Percentiles rank a stretch among this genome's conserved stretches.
These are phyloP conservation scores for Mortierella sp. DNA, from an alignment of 371 early-diverging fungal genomes.

Conservation along the genomic window DNA sequence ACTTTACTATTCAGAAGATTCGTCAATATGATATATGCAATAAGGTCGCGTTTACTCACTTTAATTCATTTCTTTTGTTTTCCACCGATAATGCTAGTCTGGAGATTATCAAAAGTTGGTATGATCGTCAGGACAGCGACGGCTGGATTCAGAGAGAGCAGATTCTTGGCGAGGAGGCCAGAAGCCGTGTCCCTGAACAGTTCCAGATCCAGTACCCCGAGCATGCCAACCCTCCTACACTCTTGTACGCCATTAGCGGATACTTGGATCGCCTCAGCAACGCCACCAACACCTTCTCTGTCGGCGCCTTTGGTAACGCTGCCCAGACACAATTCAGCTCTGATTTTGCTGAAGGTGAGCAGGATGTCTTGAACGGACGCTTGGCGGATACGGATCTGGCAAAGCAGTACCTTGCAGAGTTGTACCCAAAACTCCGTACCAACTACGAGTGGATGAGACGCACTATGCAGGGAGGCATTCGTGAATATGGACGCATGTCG, in stretches of 20 bases:
- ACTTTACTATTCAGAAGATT: neutral
- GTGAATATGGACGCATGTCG: slow-evolving; percentile 69
- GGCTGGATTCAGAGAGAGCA: slow-evolving; percentile 98
- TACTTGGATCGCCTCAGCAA: slow-evolving; percentile 66
- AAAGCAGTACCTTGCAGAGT: slow-evolving; percentile 65
- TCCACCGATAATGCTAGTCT: slow-evolving; percentile 58
- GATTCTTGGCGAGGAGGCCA: slow-evolving; percentile 94
- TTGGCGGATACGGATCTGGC: slow-evolving; percentile 66
- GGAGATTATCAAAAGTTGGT: slow-evolving; percentile 89
- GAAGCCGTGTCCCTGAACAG: slow-evolving; percentile 89
- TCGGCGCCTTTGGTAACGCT: slow-evolving; percentile 16
- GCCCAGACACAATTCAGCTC: slow-evolving; percentile 13
- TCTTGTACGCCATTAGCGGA: slow-evolving; percentile 78
- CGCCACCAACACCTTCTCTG: slow-evolving; percentile 14
- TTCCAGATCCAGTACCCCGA: slow-evolving; percentile 95
- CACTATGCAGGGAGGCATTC: slow-evolving; percentile 83
- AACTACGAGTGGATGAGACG: slow-evolving; percentile 88
- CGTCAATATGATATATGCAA: neutral
- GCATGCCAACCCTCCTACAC: slow-evolving; percentile 95
- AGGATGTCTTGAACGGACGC: slow-evolving; percentile 62
- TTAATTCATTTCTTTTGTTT: neutral
- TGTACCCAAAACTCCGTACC: slow-evolving; percentile 78
- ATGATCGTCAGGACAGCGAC: slow-evolving; percentile 80
- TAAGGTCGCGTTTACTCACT: neutral
- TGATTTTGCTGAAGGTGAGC: slow-evolving; percentile 40